Base-by-base conservation (phyloP, 1,139 yeast species). In the Suhomyces bribrorum region DNA sequence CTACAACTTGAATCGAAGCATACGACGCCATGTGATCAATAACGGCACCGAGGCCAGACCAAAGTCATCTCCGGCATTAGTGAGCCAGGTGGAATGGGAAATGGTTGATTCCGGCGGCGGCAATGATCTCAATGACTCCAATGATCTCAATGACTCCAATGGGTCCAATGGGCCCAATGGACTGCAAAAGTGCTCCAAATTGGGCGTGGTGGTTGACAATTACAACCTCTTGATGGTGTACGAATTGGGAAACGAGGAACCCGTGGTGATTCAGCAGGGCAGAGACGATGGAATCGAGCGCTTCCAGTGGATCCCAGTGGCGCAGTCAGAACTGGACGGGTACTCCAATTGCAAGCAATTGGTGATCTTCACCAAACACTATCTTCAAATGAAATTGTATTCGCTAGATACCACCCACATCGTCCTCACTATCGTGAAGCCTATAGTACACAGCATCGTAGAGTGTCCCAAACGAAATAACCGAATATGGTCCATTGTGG, bases 331-430 rank as follows among this genome's bases (percentile, higher is more conserved):
- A 5, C 41, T 43, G 5, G 45, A 37, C 5, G 68, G 70, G 0
- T 67, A 69, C 45, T 15, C 43, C 7, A 67, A 67, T 41, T 52
- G 64, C 23, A 59, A 58, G 28, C 75, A 71, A 39, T 32, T 71
- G 20, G 55, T 64, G 8, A 49, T 70, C 1, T 69, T 59, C 45
- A 56, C 73, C 8, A 53, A 50, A 31, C 41, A 51, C 24, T 41
- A 50, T 18, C 52, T 71, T 3, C 58, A 59, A 24, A 61, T 61
- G 14, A 64, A 62, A 37, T 47, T 69, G 7, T 71, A 66, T 45
- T 69, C 75, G 1, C 48, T 71, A 5, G 72, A 69, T 41, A 62
- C 70, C 41, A 58, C 70, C 2, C 65, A 59, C 32, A 48, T 65
- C 12, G 45, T 67, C 7, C 57, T 64, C 44, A 63, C 64, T 4